Percentiles rank a stretch among this genome's conserved stretches.
Evolutionary conservation across 75 land plant species (phyloP).

Genomic region (Picea glauca): DNA sequence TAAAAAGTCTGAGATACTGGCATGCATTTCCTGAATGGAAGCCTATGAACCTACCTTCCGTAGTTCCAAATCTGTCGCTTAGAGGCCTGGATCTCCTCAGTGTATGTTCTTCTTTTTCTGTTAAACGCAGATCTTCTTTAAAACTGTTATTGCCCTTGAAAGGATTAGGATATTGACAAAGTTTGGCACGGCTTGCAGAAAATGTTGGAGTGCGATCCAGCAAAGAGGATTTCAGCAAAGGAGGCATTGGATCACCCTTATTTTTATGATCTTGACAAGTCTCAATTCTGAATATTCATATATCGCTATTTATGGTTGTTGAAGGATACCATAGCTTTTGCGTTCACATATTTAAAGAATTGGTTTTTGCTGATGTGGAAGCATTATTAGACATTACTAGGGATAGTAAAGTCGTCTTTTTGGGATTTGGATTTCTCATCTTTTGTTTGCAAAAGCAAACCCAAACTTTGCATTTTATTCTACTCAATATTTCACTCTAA

Average conservation of each 20-base stretch:
- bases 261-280: conserved; percentile 68
- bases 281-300: conserved; percentile 41
- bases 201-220: conserved; percentile 69
- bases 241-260: conserved; percentile 70
- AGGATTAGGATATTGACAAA: neutral
- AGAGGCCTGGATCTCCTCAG: conserved; percentile 58
- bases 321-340: too few relatives aligned
- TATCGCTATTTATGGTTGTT: too few relatives aligned
- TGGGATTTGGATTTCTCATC: too few relatives aligned
- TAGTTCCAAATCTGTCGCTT: too few relatives aligned
- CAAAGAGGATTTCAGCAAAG: conserved; percentile 63
- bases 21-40: conserved; percentile 94
- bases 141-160: neutral
- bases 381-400: too few relatives aligned
- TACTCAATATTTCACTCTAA: too few relatives aligned
- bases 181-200: conserved; percentile 22
- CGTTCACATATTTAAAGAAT: too few relatives aligned
- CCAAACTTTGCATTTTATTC: too few relatives aligned
- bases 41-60: conserved; percentile 59
- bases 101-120: conserved; percentile 27
- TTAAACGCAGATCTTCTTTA: too few relatives aligned
- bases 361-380: too few relatives aligned
- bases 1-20: conserved; percentile 77
- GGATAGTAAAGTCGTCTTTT: too few relatives aligned
- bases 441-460: too few relatives aligned